Evolutionary conservation across 257 asterid genomes (phyloP).

Genomic region (Solanum etuberosum): DNA sequence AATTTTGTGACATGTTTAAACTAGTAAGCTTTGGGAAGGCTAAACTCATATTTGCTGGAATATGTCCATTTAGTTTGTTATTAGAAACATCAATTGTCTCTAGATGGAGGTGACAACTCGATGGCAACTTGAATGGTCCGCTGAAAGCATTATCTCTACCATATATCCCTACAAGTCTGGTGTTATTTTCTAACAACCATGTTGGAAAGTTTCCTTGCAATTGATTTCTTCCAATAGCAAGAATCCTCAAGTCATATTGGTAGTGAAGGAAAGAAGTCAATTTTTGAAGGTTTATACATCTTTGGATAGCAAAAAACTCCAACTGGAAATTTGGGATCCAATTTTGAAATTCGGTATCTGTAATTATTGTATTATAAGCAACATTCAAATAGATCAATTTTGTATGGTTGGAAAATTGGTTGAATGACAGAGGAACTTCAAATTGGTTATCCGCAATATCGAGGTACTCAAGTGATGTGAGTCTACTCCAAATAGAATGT

Average conservation of each 20-base stretch:
- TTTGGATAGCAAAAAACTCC: background rate
- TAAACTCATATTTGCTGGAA: background rate
- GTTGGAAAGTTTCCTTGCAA: background rate
- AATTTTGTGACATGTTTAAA: background rate
- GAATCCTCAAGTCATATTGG: constrained; percentile 2
- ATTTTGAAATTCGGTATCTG: background rate
- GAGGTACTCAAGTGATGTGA: no score
- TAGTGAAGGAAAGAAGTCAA: background rate
- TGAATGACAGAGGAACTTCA: background rate
- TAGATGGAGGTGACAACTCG: background rate
- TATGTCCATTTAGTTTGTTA: background rate
- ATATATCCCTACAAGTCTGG: background rate
- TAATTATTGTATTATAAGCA: background rate
- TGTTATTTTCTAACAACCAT: background rate
- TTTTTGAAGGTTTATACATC: background rate
- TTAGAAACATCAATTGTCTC: background rate
- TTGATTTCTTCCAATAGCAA: background rate
- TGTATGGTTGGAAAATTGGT: background rate
- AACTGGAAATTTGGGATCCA: background rate
- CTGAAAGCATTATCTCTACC: background rate
- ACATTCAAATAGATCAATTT: background rate
- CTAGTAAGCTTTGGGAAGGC: background rate
- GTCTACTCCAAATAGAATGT: no score
- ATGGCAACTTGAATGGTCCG: background rate
- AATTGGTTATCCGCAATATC: fast-evolving